A percentile compares a stretch with the other conserved stretches of the same genome.
Conservation (phyloP, 179 eudicot genomes). For the Beta lomatogona region DNA sequence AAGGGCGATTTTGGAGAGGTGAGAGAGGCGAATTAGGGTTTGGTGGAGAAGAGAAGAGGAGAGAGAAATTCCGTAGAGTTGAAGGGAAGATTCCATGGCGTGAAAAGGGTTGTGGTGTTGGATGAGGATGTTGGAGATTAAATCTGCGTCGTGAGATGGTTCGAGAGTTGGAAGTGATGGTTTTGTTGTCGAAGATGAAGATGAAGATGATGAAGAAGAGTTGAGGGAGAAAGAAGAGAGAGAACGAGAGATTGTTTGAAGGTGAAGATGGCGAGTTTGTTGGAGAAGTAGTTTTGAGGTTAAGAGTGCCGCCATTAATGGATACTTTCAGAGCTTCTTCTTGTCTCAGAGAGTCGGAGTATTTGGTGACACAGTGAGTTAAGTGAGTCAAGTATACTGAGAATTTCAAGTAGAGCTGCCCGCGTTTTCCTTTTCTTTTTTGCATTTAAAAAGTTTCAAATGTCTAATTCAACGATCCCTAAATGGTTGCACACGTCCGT, state of each 20-base stretch:
- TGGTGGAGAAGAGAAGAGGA: constrained; percentile 69
- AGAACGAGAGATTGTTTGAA: not conserved
- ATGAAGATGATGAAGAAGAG: constrained; percentile 10
- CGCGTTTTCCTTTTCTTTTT: no score
- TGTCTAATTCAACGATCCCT: no score
- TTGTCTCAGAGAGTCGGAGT: not conserved
- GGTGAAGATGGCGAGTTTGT: constrained; percentile 8
- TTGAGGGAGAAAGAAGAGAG: constrained; percentile 1
- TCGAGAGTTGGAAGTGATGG: constrained; percentile 36
- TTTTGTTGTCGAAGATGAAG: constrained; percentile 25
- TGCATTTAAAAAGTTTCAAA: no score
- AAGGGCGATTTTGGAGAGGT: constrained; percentile 75
- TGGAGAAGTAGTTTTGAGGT: not conserved
- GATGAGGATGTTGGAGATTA: constrained; percentile 59
- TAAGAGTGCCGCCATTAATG: constrained; percentile 16
- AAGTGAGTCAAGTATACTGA: no score
- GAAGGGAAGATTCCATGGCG: constrained; percentile 86
- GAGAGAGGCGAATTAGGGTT: constrained; percentile 71
- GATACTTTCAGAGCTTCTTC: not conserved
- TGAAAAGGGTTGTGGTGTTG: constrained; percentile 94
- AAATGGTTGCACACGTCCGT: no score
- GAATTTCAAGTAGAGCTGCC: no score
- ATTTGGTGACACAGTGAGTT: no score
- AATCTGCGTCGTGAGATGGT: constrained; percentile 61
- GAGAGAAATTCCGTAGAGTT: constrained; percentile 69